These are phyloP conservation scores for Ceratopteris richardii DNA, from an alignment of 75 land plant species.

Conservation along the genomic window DNA sequence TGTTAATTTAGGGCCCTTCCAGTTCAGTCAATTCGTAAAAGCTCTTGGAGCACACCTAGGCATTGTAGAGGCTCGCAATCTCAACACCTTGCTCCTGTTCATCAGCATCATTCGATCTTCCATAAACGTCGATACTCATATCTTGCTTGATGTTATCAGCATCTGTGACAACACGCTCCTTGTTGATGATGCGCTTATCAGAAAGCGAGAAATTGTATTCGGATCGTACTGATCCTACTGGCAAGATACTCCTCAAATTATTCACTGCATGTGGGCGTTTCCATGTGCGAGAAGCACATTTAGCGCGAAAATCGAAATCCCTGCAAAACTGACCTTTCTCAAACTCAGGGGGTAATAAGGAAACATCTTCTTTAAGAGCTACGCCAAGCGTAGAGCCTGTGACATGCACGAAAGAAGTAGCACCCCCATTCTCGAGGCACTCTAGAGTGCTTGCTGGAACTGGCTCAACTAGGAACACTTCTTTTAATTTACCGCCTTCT, in stretches of 20 bases:
- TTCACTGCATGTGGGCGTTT: slow-evolving; percentile 30
- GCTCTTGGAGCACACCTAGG: too few relatives aligned
- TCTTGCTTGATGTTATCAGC: slow-evolving; percentile 51
- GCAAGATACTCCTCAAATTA: slow-evolving; percentile 22
- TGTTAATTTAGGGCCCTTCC: too few relatives aligned
- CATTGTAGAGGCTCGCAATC: slow-evolving; percentile 14
- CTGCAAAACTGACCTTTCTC: slow-evolving; percentile 11
- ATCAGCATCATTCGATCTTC: slow-evolving; percentile 29
- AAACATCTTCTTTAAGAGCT: slow-evolving; percentile 25
- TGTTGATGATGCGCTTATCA: slow-evolving; percentile 28
- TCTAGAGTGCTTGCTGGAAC: slow-evolving; percentile 30
- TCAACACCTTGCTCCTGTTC: neutral
- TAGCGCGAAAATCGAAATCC: slow-evolving; percentile 35
- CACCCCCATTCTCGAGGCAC: slow-evolving; percentile 49
- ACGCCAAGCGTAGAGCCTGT: slow-evolving; percentile 25
- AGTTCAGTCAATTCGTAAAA: too few relatives aligned
- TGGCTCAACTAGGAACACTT: slow-evolving; percentile 40
- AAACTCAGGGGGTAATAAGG: slow-evolving; percentile 25
- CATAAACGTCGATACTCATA: slow-evolving; percentile 48
- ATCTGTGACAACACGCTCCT: slow-evolving; percentile 27
- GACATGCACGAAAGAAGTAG: slow-evolving; percentile 31
- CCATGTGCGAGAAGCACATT: slow-evolving; percentile 38
- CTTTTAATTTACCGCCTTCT: slow-evolving; percentile 5
- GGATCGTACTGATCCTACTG: slow-evolving; percentile 20
- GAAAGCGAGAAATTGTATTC: slow-evolving; percentile 38